Evolutionary conservation across 116 monocot species (phyloP).

Genomic region (Zostera marina): DNA sequence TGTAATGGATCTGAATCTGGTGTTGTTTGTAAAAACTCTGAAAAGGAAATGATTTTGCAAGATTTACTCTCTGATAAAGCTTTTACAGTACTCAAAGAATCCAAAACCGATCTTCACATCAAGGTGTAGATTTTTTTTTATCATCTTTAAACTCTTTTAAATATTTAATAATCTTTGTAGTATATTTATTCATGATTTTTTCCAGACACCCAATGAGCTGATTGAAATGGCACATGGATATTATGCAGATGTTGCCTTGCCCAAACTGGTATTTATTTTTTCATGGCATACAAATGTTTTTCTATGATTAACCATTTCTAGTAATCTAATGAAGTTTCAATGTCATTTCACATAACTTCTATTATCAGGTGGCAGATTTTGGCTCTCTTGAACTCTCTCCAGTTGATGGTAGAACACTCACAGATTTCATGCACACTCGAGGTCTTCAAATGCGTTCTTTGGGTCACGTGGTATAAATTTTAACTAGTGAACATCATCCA

Average conservation of each 20-base stretch:
- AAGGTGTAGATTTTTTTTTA: slow-evolving; percentile 40
- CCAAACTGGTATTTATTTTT: slow-evolving; percentile 55
- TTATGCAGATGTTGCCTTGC: slow-evolving; percentile 70
- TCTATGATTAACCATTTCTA: not conserved
- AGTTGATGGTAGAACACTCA: slow-evolving; percentile 93
- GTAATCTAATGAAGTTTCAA: not conserved
- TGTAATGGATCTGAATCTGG: slow-evolving; percentile 7
- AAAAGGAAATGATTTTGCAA: slow-evolving; percentile 37
- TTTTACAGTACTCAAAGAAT: slow-evolving; percentile 62
- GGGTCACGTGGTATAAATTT: slow-evolving; percentile 53
- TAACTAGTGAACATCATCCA: not conserved
- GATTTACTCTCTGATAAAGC: slow-evolving; percentile 64
- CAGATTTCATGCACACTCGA: slow-evolving; percentile 97
- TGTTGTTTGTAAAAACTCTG: not conserved
- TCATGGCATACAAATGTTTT: slow-evolving; percentile 1
- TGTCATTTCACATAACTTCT: slow-evolving; percentile 1
- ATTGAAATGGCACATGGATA: slow-evolving; percentile 82
- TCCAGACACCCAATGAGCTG: slow-evolving; percentile 69
- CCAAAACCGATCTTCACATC: slow-evolving; percentile 73
- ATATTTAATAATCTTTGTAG: too few relatives aligned
- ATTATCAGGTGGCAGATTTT: slow-evolving; percentile 80
- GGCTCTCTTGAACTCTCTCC: slow-evolving; percentile 94
- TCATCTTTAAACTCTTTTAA: not conserved
- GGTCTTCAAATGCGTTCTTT: slow-evolving; percentile 88
- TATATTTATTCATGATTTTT: slow-evolving; percentile 1